Base-by-base conservation (phyloP, 2,329 filamentous ascomycete species). In the Aspergillus viridinutans region DNA sequence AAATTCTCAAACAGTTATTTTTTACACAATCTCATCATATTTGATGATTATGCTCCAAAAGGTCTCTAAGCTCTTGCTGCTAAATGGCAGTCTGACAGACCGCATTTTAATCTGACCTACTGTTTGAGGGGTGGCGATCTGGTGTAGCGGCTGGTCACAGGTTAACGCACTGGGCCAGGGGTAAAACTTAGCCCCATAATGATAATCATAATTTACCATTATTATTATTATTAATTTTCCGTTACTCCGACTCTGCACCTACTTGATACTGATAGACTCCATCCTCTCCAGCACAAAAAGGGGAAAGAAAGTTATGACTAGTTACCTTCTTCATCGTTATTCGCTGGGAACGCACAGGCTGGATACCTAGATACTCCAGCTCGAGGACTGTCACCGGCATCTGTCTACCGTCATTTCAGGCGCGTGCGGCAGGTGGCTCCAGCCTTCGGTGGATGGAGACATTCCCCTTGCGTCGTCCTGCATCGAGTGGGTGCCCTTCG, bases 401-500 rank as follows among this genome's bases (percentile, higher is more conserved):
- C 42, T 12, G 8, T 14, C 32, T 38, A 38, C 32, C 32, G 5
- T 17, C 54, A 14, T 23, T 54, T 43, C 45, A 51, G 58, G 54
- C 57, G 57, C 59, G 59, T 60, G 55, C 58, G 60, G 35, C 53
- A 53, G 57, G 55, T 62, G 60, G 60, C 56, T 59, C 55, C 32
- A 38, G 8, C 42, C 21, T 17, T 4, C 54, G 50, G 55, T 55
- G 53, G 45, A 55, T 59, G 55, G 58, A 49, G 50, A 47, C 55
- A 58, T 61, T 58, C 61, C 62, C 64, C 64, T 65, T 66, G 63
- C 64, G 56, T 62, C 59, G 35, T 52, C 49, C 29, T 63, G 58
- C 59, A 63, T 56, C 51, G 29, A 25, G 20, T 45, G 20, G 21
- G 21, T 17, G 6, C 20, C 9, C 8, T 21, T 23, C 21, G 14